A percentile compares a stretch with the other conserved stretches of the same genome.
Evolutionary conservation across 805 yeast species (phyloP).

Genomic region (Yarrowia porcina): DNA sequence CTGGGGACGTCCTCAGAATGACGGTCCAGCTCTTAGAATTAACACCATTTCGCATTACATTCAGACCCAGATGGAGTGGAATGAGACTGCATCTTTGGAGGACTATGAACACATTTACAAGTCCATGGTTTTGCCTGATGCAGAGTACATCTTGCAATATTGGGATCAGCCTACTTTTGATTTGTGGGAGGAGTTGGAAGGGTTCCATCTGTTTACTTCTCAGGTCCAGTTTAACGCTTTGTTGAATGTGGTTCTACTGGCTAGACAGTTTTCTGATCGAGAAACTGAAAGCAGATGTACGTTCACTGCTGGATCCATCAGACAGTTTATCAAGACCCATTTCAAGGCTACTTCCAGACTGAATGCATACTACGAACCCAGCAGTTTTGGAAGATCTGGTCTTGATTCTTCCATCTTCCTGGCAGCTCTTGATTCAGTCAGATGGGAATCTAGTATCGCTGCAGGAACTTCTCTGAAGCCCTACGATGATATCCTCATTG

Average conservation of each 20-base stretch:
- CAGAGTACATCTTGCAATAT: slow-evolving; percentile 54
- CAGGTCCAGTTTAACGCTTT: slow-evolving; percentile 71
- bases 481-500: slow-evolving; percentile 33
- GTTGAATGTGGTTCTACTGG: slow-evolving; percentile 48
- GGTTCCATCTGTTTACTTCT: slow-evolving; percentile 75
- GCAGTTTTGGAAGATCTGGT: slow-evolving; percentile 55
- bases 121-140: slow-evolving; percentile 63
- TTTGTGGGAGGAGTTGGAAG: slow-evolving; percentile 85
- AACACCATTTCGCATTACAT: slow-evolving; percentile 60
- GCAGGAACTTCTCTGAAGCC: background rate
- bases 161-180: slow-evolving; percentile 77
- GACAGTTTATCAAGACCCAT: slow-evolving; percentile 26
- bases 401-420: slow-evolving; percentile 73
- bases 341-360: slow-evolving; percentile 30
- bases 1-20: slow-evolving; percentile 97
- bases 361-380: slow-evolving; percentile 67
- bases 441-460: background rate
- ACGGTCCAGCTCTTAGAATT: slow-evolving; percentile 85
- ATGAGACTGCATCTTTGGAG: slow-evolving; percentile 33
- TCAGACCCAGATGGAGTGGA: slow-evolving; percentile 41
- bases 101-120: slow-evolving; percentile 44
- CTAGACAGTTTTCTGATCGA: slow-evolving; percentile 35
- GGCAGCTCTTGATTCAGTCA: slow-evolving; percentile 35
- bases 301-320: slow-evolving; percentile 25
- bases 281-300: slow-evolving; percentile 24